Percentiles rank a stretch among this genome's conserved stretches.
phyloP scores from a whole-genome alignment of 306 rosid genomes.

The Citrullus amarus region DNA sequence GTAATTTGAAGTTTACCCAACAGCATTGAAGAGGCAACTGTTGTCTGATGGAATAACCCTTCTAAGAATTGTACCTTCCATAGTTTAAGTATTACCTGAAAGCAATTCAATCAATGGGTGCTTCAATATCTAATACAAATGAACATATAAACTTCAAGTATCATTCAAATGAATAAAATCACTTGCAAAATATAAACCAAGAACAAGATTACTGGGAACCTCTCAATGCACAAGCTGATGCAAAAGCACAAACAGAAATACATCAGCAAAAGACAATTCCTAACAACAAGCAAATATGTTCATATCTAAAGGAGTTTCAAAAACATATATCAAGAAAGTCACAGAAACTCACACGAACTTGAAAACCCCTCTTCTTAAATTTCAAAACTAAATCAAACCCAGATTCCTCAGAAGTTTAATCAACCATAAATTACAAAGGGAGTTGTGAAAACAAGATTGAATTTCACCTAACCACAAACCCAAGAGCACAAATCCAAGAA shows the following conservation, averaged over 20 bases:
- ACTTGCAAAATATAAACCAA: not conserved
- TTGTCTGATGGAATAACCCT: constrained; percentile 83
- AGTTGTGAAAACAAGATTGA: not conserved
- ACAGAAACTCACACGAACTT: not conserved
- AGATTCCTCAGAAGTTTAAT: not conserved
- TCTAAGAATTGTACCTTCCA: constrained; percentile 73
- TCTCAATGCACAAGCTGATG: not conserved
- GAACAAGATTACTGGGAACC: not conserved
- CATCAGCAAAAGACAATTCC: not conserved
- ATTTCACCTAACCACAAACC: not conserved
- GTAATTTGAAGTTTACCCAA: constrained; percentile 45
- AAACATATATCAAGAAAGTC: not conserved
- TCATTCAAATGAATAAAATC: not conserved
- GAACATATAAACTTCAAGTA: not conserved
- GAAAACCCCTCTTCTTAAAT: not conserved
- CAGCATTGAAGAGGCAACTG: constrained; percentile 93
- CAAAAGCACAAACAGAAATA: not conserved
- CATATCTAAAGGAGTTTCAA: not conserved
- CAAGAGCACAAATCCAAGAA: not conserved
- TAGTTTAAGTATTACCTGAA: constrained; percentile 26
- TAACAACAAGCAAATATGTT: not conserved
- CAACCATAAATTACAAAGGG: not conserved
- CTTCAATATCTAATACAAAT: not conserved
- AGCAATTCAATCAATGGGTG: constrained; percentile 10
- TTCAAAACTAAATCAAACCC: not conserved